Base-by-base conservation (phyloP, 345 rosid genomes). In the Eucalyptus cloeziana region DNA sequence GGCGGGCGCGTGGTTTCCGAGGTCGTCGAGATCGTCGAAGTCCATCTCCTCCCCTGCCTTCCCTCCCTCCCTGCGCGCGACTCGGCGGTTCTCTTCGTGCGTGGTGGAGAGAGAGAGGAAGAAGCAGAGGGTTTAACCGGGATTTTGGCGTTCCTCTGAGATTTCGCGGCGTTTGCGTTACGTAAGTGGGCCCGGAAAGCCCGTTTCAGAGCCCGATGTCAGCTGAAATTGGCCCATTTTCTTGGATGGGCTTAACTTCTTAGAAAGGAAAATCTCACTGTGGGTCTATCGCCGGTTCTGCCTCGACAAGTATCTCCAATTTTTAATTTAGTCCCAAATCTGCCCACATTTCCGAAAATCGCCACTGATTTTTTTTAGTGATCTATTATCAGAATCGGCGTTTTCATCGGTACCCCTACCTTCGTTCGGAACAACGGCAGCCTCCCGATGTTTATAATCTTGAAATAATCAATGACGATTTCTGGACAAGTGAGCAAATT, bases 21-120 rank as follows among this genome's bases (percentile, higher is more conserved):
- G 86, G 60, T 89, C 93, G 30, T 90, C 94, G 22, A 43, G 56
- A 7, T 95, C 99, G 31, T 95, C 99, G 37, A 95, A 89, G 89
- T 96, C 98, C 99, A 96, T 89, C 79, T 81, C 49, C 87, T 52
- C 58, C 25, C 25, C 4, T 52, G 58, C 58, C 56, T 52, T 52
- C 31, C 67, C 30, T 14, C 76, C 21, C 16, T 7, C 37, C 47
- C 83, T 6, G 47, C 45, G 30, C 87, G 43, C 30, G 25, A 12
- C n/a, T 58, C 49, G 49, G n/a, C 8, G 76, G 10, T 27, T 45
- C 11, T 37, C 15, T 8, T 30, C 31, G 56, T 13, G n/a, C 13
- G 52, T 24, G 37, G 58, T 8, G 37, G 56, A 13, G 62, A 22
- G 13, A 30, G 31, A 60, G 17, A 37, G 60, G 60, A 19, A 19